A percentile compares a stretch with the other conserved stretches of the same genome.
These are phyloP conservation scores for Bassia scoparia DNA, from an alignment of 148 eudicot genomes.

Conservation along the genomic window DNA sequence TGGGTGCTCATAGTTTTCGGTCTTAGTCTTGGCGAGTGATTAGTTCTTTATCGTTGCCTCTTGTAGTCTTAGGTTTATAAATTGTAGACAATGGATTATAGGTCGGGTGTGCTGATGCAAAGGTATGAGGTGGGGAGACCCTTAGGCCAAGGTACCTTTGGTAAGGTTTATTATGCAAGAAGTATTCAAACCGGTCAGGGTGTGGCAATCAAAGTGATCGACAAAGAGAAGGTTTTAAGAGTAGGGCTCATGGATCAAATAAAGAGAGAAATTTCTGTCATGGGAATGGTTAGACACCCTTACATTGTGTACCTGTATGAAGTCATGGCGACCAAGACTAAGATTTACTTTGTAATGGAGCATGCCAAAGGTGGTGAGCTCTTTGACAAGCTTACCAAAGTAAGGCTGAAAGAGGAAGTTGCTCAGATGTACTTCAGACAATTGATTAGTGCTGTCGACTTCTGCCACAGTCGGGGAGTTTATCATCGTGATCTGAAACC, in stretches of 20 bases:
- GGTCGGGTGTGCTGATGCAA: conserved; percentile 42
- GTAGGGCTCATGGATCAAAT: conserved; percentile 60
- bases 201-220: conserved; percentile 71
- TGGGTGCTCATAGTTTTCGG: background rate
- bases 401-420: conserved; percentile 55
- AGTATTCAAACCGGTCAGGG: conserved; percentile 49
- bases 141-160: conserved; percentile 82
- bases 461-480: conserved; percentile 80
- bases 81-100: conserved; percentile 39
- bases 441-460: conserved; percentile 62
- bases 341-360: conserved; percentile 68
- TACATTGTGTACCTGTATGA: conserved; percentile 57
- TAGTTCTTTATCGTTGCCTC: background rate
- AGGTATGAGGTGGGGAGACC: conserved; percentile 63
- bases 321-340: conserved; percentile 80
- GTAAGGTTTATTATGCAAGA: conserved; percentile 64
- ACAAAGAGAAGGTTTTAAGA: conserved; percentile 58
- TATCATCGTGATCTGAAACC: conserved; percentile 88
- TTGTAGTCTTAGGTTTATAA: background rate
- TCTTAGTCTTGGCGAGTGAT: background rate
- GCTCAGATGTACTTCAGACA: conserved; percentile 67
- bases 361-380: conserved; percentile 82
- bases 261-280: conserved; percentile 63
- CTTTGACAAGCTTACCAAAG: conserved; percentile 63
- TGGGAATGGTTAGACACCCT: conserved; percentile 66